Evolutionary conservation across 208 protist species (phyloP), one percentile per base, ranked within the genome.

Genomic region (Angomonas desouzai): DNA sequence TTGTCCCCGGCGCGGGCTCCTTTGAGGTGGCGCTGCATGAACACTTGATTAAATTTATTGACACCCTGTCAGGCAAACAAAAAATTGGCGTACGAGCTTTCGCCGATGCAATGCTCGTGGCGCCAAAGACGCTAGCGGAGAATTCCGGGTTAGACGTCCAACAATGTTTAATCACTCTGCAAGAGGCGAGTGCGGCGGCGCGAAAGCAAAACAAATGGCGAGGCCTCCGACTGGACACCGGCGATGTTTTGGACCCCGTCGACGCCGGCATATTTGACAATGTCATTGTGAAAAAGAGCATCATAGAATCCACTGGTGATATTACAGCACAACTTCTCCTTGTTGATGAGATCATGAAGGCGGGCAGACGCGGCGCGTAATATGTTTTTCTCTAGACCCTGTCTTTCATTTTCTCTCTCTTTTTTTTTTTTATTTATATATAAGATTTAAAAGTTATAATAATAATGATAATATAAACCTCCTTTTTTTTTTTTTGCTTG

Each of bases 341-440:
- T 6, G 98, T 99, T 4, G 99, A 99, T 75, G 99, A 99, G 85
- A 98, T 99, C 70, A 98, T 99, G 72, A 98, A 97, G 69, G 98
- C 98, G 60, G 98, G 98, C 25, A 84, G 89, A 30, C 88, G 92
- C 58, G 92, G 92, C 28, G 85, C 81, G 20, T 85, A 85, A 57
- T 4, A 20, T 34, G 38, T 45, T 16, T 45, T 45, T 16, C 16
- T 45, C 16, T 45, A 45, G 9, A n/a, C 47, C 20, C 9, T 22
- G 47, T 30, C 28, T 22, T 30, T 36, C 20, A 57, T 32, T 32
- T 32, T 34, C 3, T 57, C 10, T 57, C 51, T 57, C 16, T 57
- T 22, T 59, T 43, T 22, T 43, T 16, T 34, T 59, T 34, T 43
- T 59, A 43, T 59, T 59, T 62, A 55, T 55, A 55, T 34, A 34